These are phyloP conservation scores for Trematosphaeria pertusa DNA, from an alignment of 2,329 filamentous ascomycete species.

Conservation along the genomic window DNA sequence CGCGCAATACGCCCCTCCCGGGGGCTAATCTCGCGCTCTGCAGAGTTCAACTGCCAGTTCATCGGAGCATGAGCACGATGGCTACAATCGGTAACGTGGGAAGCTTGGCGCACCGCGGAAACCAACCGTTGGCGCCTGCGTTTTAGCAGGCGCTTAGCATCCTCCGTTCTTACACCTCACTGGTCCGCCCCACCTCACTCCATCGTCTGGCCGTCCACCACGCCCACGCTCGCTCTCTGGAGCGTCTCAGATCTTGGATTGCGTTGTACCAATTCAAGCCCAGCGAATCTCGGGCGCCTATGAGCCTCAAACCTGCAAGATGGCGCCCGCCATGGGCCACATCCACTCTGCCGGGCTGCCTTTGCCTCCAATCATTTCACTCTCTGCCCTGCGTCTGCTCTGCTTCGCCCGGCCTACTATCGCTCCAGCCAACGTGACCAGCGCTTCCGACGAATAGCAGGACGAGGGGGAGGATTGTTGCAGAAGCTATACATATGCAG, in stretches of 20 bases:
- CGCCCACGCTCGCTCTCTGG: slow-evolving; percentile 35
- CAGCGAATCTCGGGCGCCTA: slow-evolving; percentile 49
- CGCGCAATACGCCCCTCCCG: no score
- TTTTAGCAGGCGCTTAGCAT: slow-evolving; percentile 32
- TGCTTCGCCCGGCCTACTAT: slow-evolving; percentile 33
- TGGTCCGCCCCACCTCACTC: slow-evolving; percentile 30
- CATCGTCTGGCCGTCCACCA: slow-evolving; percentile 35
- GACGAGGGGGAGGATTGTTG: slow-evolving; percentile 17
- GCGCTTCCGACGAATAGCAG: slow-evolving; percentile 36
- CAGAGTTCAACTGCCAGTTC: no score
- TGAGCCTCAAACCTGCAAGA: slow-evolving; percentile 35
- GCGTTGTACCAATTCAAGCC: slow-evolving; percentile 39
- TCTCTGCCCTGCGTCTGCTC: slow-evolving; percentile 26
- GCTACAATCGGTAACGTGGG: no score
- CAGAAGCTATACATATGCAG: slow-evolving; percentile 35
- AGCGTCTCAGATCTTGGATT: slow-evolving; percentile 46
- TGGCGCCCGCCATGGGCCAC: slow-evolving; percentile 42
- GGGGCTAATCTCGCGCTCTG: no score
- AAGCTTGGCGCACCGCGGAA: slow-evolving; percentile 14
- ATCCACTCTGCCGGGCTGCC: slow-evolving; percentile 25
- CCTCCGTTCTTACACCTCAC: slow-evolving; percentile 28
- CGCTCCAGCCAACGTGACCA: slow-evolving; percentile 32
- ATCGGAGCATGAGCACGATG: no score
- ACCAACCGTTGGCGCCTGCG: slow-evolving; percentile 30
- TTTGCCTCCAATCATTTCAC: slow-evolving; percentile 43